phyloP scores from a whole-genome alignment of 345 rosid genomes.

The Aquilaria sinensis region DNA sequence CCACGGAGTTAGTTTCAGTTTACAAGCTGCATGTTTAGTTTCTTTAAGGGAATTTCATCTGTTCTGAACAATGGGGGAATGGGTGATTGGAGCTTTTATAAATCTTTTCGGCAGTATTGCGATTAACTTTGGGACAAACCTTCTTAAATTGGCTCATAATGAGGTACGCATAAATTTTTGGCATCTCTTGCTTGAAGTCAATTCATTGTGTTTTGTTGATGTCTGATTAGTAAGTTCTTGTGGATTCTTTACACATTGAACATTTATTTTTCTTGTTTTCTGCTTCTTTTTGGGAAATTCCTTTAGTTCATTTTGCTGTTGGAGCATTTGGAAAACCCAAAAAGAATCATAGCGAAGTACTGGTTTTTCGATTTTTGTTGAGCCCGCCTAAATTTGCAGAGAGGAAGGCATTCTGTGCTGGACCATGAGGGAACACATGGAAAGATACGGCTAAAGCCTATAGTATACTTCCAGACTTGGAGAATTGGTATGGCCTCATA shows the following conservation, averaged over 20 bases:
- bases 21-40: slow-evolving; percentile 26
- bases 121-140: slow-evolving; percentile 97
- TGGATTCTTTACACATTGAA: neutral
- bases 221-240: neutral
- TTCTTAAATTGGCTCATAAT: slow-evolving; percentile 91
- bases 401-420: slow-evolving; percentile 58
- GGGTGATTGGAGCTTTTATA: slow-evolving; percentile 96
- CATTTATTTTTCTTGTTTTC: neutral
- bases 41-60: slow-evolving; percentile 23
- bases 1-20: slow-evolving; percentile 19
- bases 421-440: slow-evolving; percentile 54
- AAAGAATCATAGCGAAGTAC: too few relatives aligned
- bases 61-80: slow-evolving; percentile 79
- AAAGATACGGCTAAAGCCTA: slow-evolving; percentile 67
- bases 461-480: slow-evolving; percentile 89
- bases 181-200: neutral
- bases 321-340: neutral
- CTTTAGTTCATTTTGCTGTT: neutral
- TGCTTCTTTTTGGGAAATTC: neutral
- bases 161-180: slow-evolving; percentile 38
- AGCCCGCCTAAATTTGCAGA: slow-evolving; percentile 41
- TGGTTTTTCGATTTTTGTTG: slow-evolving; percentile 8
- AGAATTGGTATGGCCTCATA: slow-evolving; percentile 69
- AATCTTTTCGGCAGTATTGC: slow-evolving; percentile 95
- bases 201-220: neutral